A percentile compares a stretch with the other conserved stretches of the same genome.
Evolutionary conservation across 257 asterid species (phyloP).

Genomic region (Fraxinus excelsior): DNA sequence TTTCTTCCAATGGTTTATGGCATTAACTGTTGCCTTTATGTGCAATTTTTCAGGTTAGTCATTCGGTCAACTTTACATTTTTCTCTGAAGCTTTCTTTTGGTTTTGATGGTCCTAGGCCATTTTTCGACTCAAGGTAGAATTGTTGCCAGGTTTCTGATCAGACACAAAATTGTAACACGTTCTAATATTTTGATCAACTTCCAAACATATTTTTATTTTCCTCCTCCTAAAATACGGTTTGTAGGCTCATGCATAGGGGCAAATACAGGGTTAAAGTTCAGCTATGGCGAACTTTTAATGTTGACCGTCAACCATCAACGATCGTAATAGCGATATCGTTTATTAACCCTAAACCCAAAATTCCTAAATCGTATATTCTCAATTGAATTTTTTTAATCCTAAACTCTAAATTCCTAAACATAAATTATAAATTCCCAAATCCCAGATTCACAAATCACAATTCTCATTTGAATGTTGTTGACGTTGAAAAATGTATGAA

Average conservation of each 20-base stretch:
- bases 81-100: neutral
- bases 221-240: constrained; percentile 11
- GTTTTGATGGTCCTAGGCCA: neutral
- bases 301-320: no score
- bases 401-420: no score
- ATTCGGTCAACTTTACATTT: neutral
- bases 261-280: no score
- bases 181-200: neutral
- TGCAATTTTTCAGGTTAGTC: constrained; percentile 84
- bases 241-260: constrained; percentile 36
- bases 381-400: no score
- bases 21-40: constrained; percentile 58
- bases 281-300: no score
- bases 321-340: no score
- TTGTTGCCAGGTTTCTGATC: neutral
- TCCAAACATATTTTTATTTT: neutral
- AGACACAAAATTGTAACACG: neutral
- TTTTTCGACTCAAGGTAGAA: neutral
- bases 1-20: constrained; percentile 44
- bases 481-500: no score
- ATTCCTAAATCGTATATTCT: no score
- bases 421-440: no score
- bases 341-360: no score
- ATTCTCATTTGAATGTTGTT: no score
- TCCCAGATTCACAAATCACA: no score